Evolutionary conservation across 129 eudicot species (phyloP).

Genomic region (Apium graveolens): DNA sequence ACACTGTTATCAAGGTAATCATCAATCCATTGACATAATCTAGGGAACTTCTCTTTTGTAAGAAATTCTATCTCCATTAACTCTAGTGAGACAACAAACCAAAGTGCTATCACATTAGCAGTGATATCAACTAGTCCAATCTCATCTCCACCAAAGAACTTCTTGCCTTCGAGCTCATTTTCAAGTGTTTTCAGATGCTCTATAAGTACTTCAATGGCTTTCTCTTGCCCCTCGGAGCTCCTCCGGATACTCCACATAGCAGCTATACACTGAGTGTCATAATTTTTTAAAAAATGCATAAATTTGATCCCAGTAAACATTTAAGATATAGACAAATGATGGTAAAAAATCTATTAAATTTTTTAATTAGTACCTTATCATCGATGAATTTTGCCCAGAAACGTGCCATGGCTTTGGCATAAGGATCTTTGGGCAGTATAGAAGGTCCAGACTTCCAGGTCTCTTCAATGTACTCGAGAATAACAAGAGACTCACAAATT

Average conservation of each 20-base stretch:
- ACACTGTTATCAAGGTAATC: neutral
- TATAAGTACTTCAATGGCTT: slow-evolving; percentile 11
- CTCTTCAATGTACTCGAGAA: slow-evolving; percentile 41
- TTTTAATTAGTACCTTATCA: slow-evolving; percentile 52
- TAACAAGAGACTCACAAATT: slow-evolving; percentile 30
- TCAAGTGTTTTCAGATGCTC: slow-evolving; percentile 13
- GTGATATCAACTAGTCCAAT: slow-evolving; percentile 22
- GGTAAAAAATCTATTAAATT: too few species aligned
- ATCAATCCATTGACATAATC: slow-evolving; percentile 15
- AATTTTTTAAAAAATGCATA: too few species aligned
- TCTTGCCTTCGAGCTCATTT: slow-evolving; percentile 21
- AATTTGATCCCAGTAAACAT: too few species aligned
- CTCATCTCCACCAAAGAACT: slow-evolving; percentile 26
- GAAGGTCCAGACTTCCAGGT: slow-evolving; percentile 20
- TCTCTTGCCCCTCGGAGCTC: slow-evolving; percentile 5
- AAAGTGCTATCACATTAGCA: slow-evolving; percentile 14
- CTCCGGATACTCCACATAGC: too few species aligned
- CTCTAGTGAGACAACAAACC: slow-evolving; percentile 17
- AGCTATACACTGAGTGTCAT: too few species aligned
- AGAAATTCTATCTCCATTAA: slow-evolving; percentile 10
- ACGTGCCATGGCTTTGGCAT: slow-evolving; percentile 37
- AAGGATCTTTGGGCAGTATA: slow-evolving; percentile 31
- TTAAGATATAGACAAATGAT: too few species aligned
- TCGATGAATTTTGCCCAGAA: slow-evolving; percentile 44
- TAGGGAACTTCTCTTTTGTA: slow-evolving; percentile 20